These are phyloP conservation scores for Zygoascus hellenicus DNA, from an alignment of 1,139 yeast species.

Conservation along the genomic window DNA sequence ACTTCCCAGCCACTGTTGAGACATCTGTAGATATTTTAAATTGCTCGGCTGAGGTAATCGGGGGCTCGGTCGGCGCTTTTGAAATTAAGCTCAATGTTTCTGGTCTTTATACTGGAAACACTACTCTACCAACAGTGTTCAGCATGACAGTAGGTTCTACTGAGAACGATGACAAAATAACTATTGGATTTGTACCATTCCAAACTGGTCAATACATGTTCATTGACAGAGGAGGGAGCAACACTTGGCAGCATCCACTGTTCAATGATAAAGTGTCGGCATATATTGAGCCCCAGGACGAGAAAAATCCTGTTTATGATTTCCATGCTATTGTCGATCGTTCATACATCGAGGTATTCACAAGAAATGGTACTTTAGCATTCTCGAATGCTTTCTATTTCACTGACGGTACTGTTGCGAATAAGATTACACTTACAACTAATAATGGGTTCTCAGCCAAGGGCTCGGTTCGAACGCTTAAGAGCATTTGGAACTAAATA, in stretches of 20 bases:
- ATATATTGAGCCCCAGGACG: constrained; percentile 16
- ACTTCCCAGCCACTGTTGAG: neutral
- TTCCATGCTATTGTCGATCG: constrained; percentile 31
- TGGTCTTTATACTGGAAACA: neutral
- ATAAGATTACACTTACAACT: neutral
- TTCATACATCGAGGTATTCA: constrained; percentile 29
- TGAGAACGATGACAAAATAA: neutral
- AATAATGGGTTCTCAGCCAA: too few relatives aligned
- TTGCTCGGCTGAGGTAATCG: neutral
- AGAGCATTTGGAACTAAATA: too few relatives aligned
- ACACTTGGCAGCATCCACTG: constrained; percentile 24
- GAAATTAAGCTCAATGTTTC: neutral
- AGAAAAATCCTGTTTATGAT: constrained; percentile 17
- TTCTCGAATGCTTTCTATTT: neutral
- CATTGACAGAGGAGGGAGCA: constrained; percentile 9
- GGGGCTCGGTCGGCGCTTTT: neutral
- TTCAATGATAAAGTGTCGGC: constrained; percentile 20
- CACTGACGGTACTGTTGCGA: neutral
- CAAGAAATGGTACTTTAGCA: constrained; percentile 22
- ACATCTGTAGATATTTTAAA: neutral
- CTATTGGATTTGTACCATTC: neutral
- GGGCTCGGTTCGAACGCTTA: too few relatives aligned
- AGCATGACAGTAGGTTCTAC: too few relatives aligned
- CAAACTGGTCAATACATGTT: constrained; percentile 1
- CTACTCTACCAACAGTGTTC: neutral